phyloP scores from a whole-genome alignment of 805 yeast genomes.

The Metschnikowia bowlesiae region DNA sequence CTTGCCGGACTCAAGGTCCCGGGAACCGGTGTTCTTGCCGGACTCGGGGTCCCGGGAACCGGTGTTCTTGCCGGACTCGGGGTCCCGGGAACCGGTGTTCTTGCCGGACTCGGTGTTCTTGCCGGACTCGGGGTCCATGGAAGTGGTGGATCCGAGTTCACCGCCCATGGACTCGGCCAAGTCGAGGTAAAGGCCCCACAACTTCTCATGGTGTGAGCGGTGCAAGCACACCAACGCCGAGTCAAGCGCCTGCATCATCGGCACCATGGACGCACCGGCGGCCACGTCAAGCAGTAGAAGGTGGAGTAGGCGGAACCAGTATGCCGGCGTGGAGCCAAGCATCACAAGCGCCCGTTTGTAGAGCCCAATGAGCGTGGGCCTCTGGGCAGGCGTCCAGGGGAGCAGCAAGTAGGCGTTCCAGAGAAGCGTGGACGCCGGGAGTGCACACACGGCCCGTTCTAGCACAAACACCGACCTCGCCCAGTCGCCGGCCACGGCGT shows the following conservation, averaged over 20 bases:
- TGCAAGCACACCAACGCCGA: constrained; percentile 47
- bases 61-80: too few relatives aligned
- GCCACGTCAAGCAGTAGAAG: neutral
- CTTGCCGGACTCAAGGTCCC: too few relatives aligned
- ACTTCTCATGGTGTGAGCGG: constrained; percentile 41
- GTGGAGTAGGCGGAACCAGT: constrained; percentile 11
- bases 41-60: too few relatives aligned
- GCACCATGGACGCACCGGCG: neutral
- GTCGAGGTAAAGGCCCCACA: constrained; percentile 51
- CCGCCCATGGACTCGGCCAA: constrained; percentile 34
- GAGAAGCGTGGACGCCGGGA: constrained; percentile 14
- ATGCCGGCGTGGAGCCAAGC: constrained; percentile 7
- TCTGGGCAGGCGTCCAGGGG: constrained; percentile 8
- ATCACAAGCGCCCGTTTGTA: constrained; percentile 9
- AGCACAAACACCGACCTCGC: constrained; percentile 11
- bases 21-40: too few relatives aligned
- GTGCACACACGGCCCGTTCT: constrained; percentile 14
- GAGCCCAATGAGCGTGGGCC: neutral
- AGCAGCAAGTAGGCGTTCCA: constrained; percentile 18
- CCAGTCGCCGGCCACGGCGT: constrained; percentile 4
- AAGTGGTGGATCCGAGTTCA: too few relatives aligned
- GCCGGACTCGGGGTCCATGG: too few relatives aligned
- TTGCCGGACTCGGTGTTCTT: too few relatives aligned
- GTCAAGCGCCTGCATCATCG: constrained; percentile 35
- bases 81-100: too few relatives aligned